Percentiles rank a stretch among this genome's conserved stretches.
Evolutionary conservation across 1,284 basidiomycete genomes (phyloP).

Genomic region (Ceratobasidium sp.): DNA sequence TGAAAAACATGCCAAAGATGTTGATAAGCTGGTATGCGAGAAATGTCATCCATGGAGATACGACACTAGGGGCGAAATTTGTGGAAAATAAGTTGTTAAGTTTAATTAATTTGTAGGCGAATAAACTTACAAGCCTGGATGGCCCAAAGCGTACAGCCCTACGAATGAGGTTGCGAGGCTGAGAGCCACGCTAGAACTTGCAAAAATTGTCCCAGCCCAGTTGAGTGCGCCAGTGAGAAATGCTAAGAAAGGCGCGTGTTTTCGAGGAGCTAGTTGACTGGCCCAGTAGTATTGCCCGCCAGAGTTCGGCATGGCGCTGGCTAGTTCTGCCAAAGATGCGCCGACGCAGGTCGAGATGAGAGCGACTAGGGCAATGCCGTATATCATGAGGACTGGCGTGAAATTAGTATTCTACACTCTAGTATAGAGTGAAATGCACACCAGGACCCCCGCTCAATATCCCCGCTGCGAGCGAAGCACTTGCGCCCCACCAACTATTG

Average conservation of each 20-base stretch:
- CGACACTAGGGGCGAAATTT: conserved; percentile 3
- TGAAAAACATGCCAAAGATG: neutral
- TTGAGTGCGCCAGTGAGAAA: conserved; percentile 37
- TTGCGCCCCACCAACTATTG: conserved; percentile 34
- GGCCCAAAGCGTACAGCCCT: conserved; percentile 31
- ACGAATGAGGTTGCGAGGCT: conserved; percentile 37
- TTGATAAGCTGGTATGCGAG: conserved; percentile 33
- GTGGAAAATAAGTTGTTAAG: no score
- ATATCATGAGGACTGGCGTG: conserved; percentile 32
- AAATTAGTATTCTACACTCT: neutral
- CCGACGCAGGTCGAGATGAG: conserved; percentile 32
- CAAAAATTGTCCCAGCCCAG: conserved; percentile 28
- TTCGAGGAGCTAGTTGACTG: conserved; percentile 28
- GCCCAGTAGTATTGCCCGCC: conserved; percentile 45
- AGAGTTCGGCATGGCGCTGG: conserved; percentile 44
- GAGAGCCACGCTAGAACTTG: conserved; percentile 33
- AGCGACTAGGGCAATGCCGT: conserved; percentile 34
- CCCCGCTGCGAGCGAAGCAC: conserved; percentile 13
- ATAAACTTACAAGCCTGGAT: conserved; percentile 36
- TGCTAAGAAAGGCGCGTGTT: conserved; percentile 23
- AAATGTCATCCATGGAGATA: conserved; percentile 38
- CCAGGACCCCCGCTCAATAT: conserved; percentile 34
- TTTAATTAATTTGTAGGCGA: neutral
- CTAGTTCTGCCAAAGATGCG: conserved; percentile 40
- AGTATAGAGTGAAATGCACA: neutral